A percentile compares a stretch with the other conserved stretches of the same genome.
phyloP scores from a whole-genome alignment of 2,329 filamentous ascomycete species.

The Diplodia sapinea region DNA sequence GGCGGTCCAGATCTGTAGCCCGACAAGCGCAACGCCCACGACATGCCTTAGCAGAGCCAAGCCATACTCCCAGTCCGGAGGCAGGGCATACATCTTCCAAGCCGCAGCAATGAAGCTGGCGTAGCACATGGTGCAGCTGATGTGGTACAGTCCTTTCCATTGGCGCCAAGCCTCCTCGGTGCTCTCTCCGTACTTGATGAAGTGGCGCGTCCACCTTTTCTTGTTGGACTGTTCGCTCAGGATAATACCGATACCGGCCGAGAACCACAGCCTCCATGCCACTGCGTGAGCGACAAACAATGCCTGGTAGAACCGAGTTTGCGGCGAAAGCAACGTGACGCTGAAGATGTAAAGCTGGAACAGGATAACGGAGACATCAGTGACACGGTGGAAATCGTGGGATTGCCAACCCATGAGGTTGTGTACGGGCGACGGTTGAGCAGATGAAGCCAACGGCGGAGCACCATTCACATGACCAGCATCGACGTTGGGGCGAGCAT shows the following conservation, averaged over 20 bases:
- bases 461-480: slow-evolving; percentile 46
- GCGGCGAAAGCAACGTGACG: slow-evolving; percentile 77
- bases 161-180: slow-evolving; percentile 93
- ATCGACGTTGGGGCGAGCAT: slow-evolving; percentile 40
- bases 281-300: slow-evolving; percentile 83
- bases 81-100: slow-evolving; percentile 96
- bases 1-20: slow-evolving; percentile 90
- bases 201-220: slow-evolving; percentile 96
- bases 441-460: slow-evolving; percentile 50
- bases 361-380: slow-evolving; percentile 80
- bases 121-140: slow-evolving; percentile 90
- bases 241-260: slow-evolving; percentile 82
- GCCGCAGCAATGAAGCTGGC: slow-evolving; percentile 86
- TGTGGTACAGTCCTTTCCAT: slow-evolving; percentile 95
- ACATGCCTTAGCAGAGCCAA: slow-evolving; percentile 86
- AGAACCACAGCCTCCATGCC: slow-evolving; percentile 89
- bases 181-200: slow-evolving; percentile 93
- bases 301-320: slow-evolving; percentile 74
- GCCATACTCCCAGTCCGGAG: slow-evolving; percentile 85
- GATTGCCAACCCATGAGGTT: slow-evolving; percentile 83
- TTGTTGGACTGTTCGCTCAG: slow-evolving; percentile 84
- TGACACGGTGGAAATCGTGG: slow-evolving; percentile 84
- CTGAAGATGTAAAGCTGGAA: slow-evolving; percentile 76
- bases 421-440: slow-evolving; percentile 73
- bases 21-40: slow-evolving; percentile 77